Evolutionary conservation across 2,329 filamentous ascomycete genomes (phyloP).

Genomic region (Microcyclosporella mali): DNA sequence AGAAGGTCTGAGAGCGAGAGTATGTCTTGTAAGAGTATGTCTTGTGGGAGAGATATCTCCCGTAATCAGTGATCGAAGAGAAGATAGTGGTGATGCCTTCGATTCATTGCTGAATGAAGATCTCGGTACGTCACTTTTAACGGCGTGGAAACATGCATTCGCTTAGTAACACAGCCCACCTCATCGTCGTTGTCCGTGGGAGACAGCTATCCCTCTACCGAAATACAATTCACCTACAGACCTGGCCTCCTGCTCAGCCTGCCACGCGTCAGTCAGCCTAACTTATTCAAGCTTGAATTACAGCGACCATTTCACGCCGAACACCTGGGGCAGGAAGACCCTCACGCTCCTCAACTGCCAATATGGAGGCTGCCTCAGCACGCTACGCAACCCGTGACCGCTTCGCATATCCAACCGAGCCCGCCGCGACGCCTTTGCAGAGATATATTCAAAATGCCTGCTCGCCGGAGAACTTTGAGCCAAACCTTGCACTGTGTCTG

Average conservation of each 20-base stretch:
- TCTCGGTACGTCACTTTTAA: too few species aligned
- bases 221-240: neutral
- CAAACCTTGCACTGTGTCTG: constrained; percentile 90
- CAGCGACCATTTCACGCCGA: too few species aligned
- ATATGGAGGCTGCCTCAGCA: constrained; percentile 87
- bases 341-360: constrained; percentile 4
- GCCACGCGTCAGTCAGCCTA: too few species aligned
- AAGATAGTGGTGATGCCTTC: constrained; percentile 2
- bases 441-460: constrained; percentile 95
- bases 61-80: too few species aligned
- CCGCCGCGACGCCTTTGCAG: constrained; percentile 78
- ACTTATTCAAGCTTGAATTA: too few species aligned
- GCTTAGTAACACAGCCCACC: neutral
- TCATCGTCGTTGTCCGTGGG: neutral
- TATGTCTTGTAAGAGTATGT: too few species aligned
- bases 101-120: too few species aligned
- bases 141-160: too few species aligned
- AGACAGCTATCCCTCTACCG: neutral
- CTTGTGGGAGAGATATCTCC: too few species aligned
- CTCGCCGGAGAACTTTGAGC: constrained; percentile 95
- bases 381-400: constrained; percentile 92
- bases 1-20: too few species aligned
- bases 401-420: constrained; percentile 74
- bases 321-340: constrained; percentile 8
- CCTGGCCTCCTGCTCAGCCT: too few species aligned